These are phyloP conservation scores for Taiozyma sp. DNA, from an alignment of 1,139 yeast genomes.

Conservation along the genomic window DNA sequence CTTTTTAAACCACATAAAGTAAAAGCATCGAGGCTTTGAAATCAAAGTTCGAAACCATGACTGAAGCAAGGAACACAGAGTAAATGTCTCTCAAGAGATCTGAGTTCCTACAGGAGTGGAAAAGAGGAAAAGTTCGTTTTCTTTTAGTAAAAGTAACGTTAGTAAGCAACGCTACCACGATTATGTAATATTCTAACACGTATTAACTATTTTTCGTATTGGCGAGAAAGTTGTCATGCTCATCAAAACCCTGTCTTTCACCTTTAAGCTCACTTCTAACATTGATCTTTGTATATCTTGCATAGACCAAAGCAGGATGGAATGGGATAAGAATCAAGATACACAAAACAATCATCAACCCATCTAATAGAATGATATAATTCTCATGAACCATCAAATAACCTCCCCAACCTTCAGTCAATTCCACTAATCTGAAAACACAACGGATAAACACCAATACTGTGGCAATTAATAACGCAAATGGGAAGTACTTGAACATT, in stretches of 20 bases:
- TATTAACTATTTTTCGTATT: no score
- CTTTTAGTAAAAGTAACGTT: no score
- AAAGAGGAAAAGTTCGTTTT: no score
- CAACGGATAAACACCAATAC: slow-evolving; percentile 1
- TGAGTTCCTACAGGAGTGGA: no score
- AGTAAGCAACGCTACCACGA: no score
- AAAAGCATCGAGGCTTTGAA: no score
- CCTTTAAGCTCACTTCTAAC: neutral
- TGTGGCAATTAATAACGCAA: neutral
- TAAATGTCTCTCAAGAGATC: no score
- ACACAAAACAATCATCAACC: neutral
- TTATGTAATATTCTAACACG: no score
- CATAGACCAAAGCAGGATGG: neutral
- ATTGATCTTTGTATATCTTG: neutral
- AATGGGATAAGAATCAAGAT: neutral
- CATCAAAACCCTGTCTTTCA: neutral
- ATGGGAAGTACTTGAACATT: neutral
- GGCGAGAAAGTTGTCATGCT: no score
- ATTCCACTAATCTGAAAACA: slow-evolving; percentile 1
- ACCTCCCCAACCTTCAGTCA: neutral
- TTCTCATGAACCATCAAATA: neutral
- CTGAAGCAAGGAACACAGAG: no score
- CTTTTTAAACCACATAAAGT: no score
- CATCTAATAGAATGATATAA: neutral
- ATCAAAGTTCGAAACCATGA: no score